Percentiles rank a stretch among this genome's conserved stretches.
Conservation (phyloP, 2,329 filamentous ascomycete species). For the Aspergillus nomiae region DNA sequence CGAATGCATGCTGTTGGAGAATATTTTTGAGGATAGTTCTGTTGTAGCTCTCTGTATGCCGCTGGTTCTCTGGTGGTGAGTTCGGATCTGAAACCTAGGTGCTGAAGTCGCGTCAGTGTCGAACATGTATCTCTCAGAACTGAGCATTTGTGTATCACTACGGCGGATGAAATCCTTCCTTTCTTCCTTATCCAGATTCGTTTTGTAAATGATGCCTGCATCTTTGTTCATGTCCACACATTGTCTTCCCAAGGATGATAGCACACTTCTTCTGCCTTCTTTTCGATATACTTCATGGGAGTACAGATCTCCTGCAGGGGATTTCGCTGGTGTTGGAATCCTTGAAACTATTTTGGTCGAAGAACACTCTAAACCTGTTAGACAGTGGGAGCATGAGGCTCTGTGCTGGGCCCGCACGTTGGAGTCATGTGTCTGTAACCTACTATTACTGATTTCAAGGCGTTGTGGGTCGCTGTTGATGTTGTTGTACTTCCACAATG, state of each 20-base stretch:
- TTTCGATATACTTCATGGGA: conserved; percentile 17
- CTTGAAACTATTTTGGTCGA: conserved; percentile 9
- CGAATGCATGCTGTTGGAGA: neutral
- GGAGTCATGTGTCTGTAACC: neutral
- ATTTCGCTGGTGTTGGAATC: conserved; percentile 17
- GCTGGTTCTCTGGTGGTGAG: neutral
- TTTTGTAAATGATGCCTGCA: neutral
- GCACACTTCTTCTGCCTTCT: conserved; percentile 18
- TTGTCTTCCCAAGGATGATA: conserved; percentile 14
- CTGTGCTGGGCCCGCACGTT: neutral
- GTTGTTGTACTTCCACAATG: neutral
- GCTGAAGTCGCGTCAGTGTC: neutral
- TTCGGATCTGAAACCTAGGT: neutral
- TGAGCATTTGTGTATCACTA: neutral
- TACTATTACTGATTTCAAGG: neutral
- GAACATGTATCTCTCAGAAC: neutral
- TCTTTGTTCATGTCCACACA: neutral
- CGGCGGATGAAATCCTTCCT: neutral
- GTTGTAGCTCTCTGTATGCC: neutral
- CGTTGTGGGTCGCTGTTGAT: neutral
- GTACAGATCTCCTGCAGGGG: conserved; percentile 10
- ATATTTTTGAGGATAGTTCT: neutral
- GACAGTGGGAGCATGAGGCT: conserved; percentile 3
- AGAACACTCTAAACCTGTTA: neutral
- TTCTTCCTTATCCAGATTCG: neutral